Evolutionary conservation across 2,329 filamentous ascomycete genomes (phyloP), one percentile per base, ranked within the genome.

Genomic region (Thielaviopsis ethacetica): DNA sequence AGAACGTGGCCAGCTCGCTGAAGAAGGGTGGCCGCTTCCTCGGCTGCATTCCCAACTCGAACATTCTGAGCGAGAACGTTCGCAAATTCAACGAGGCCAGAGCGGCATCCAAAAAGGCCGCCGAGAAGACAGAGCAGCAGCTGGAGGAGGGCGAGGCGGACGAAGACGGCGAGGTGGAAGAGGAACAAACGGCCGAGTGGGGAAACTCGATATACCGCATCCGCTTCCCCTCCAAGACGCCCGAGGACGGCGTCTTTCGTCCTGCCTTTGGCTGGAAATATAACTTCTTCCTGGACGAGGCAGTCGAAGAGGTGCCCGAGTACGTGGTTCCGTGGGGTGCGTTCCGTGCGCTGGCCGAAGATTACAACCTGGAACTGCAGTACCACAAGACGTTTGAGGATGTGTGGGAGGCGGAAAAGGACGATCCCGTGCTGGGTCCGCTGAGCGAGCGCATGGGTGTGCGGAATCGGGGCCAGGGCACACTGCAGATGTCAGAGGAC

Each of bases 241-340:
- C 91, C 4, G 77, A 82, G 21, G 89, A 96, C 68, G 93, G 93
- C 57, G 78, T 93, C 34, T 98, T 98, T 73, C 84, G 93, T 5
- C 93, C 93, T 5, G 89, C 93, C 0, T 97, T 90, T 68, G 93
- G 91, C 55, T 97, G 93, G 91, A 95, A 93, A 71, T 98, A 98
- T 73, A 95, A 83, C 68, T 98, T 95, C 75, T 95, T 90, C 70
- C 82, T 98, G 59, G 85, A 93, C 66, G 93, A 98, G 72, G 93
- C 93, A 0, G 93, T 98, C 21, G 91, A 97, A 69, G 88, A 91
- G 68, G 88, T 95, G 7, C 91, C 93, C 2, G 93, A 98, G 73
- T 98, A 95, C 68, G 91, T 98, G 1, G 93, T 98, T 1, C 93
- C 93, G 0, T 98, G 93, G 91, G 91, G 95, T 69, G 91, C 90